A percentile compares a stretch with the other conserved stretches of the same genome.
Evolutionary conservation across 2,329 filamentous ascomycete species (phyloP).

Genomic region (Trichocomaceae sp.): DNA sequence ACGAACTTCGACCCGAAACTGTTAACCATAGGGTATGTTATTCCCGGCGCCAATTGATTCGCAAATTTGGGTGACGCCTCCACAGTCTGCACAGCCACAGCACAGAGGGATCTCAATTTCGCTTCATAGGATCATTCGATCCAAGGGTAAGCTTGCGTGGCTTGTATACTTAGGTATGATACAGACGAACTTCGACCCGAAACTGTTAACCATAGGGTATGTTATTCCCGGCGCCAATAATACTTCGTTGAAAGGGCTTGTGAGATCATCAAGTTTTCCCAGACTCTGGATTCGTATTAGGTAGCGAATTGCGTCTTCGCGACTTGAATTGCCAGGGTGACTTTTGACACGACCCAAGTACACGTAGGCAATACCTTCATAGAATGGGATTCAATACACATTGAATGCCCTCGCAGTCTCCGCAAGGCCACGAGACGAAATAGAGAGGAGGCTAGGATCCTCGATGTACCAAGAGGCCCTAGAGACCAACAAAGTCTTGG

Average conservation of each 20-base stretch:
- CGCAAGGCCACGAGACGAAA: constrained; percentile 1
- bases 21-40: background rate
- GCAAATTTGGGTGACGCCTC: background rate
- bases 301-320: background rate
- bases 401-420: background rate
- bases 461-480: constrained; percentile 6
- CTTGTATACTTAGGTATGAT: background rate
- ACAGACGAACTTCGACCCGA: background rate
- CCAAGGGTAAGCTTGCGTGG: background rate
- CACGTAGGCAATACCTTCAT: constrained; percentile 1
- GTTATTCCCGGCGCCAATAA: background rate
- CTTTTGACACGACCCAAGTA: constrained; percentile 1
- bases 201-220: background rate
- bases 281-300: background rate
- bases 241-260: background rate
- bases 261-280: background rate
- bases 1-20: background rate
- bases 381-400: background rate
- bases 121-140: background rate
- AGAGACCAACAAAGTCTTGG: constrained; percentile 1
- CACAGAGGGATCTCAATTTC: background rate
- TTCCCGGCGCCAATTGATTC: background rate
- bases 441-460: constrained; percentile 5
- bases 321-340: background rate
- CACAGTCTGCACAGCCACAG: background rate